Percentiles rank a stretch among this genome's conserved stretches.
Evolutionary conservation across 352 stramenopile genomes (phyloP).

Genomic region (Plasmopara viticola): DNA sequence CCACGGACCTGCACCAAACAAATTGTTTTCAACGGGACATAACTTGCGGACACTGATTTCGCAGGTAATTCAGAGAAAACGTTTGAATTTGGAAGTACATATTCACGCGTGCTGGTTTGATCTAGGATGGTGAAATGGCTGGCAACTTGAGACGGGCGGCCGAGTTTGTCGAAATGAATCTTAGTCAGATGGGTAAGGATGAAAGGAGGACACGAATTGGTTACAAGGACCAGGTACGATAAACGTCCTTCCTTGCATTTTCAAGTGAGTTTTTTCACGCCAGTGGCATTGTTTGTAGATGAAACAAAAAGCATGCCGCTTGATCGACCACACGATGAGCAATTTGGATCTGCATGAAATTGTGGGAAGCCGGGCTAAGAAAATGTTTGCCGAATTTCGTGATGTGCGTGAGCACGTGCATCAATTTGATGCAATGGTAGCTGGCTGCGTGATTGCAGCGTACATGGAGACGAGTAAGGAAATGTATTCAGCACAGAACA

Average conservation of each 20-base stretch:
- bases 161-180: slow-evolving; percentile 94
- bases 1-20: slow-evolving; percentile 92
- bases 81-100: slow-evolving; percentile 6
- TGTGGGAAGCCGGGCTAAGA: slow-evolving; percentile 91
- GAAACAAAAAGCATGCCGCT: slow-evolving; percentile 86
- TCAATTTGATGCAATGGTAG: slow-evolving; percentile 90
- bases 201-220: slow-evolving; percentile 92
- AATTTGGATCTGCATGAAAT: slow-evolving; percentile 94
- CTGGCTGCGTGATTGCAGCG: slow-evolving; percentile 81
- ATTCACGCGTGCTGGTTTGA: slow-evolving; percentile 20
- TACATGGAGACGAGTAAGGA: slow-evolving; percentile 85
- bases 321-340: slow-evolving; percentile 91
- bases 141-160: slow-evolving; percentile 74
- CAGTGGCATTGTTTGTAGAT: slow-evolving; percentile 62
- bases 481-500: slow-evolving; percentile 80
- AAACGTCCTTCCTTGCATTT: slow-evolving; percentile 3
- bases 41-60: slow-evolving; percentile 94
- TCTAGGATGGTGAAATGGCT: slow-evolving; percentile 81
- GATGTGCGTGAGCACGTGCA: slow-evolving; percentile 94
- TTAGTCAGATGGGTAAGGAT: slow-evolving; percentile 95
- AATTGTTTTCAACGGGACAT: slow-evolving; percentile 92
- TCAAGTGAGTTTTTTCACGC: slow-evolving; percentile 11
- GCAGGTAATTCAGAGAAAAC: slow-evolving; percentile 38
- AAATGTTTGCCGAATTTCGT: slow-evolving; percentile 95
- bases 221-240: slow-evolving; percentile 95